Conservation (phyloP, 164 flowering plant genomes). For the Dillenia suffruticosa region DNA sequence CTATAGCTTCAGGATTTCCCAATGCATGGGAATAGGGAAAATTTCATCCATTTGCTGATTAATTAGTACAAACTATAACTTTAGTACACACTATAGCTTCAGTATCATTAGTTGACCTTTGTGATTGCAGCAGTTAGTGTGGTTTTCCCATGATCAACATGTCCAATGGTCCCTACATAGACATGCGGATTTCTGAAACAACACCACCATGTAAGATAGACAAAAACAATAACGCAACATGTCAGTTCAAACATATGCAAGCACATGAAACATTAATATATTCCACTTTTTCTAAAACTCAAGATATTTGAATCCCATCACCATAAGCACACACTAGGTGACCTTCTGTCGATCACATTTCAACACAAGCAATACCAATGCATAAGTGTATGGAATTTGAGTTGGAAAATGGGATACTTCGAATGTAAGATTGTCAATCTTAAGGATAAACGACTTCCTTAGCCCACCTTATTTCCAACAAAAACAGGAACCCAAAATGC, state of each 20-base stretch:
- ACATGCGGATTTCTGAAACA: constrained; percentile 3
- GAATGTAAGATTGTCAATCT: neutral
- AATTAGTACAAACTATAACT: too few relatives aligned
- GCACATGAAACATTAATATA: neutral
- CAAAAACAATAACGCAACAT: neutral
- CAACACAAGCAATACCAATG: neutral
- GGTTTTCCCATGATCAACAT: constrained; percentile 16
- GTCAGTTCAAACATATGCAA: neutral
- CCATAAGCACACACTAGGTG: neutral
- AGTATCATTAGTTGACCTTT: too few relatives aligned
- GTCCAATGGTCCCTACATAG: constrained; percentile 13
- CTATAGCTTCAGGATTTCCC: too few relatives aligned
- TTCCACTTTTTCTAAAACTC: neutral
- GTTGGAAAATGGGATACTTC: neutral
- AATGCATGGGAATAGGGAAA: too few relatives aligned
- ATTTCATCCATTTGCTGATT: too few relatives aligned
- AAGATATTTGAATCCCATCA: neutral
- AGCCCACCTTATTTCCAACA: neutral
- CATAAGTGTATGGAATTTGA: neutral
- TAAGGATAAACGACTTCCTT: neutral
- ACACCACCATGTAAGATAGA: neutral
- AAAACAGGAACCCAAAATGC: neutral
- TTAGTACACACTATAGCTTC: too few relatives aligned
- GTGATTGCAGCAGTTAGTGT: constrained; percentile 13
- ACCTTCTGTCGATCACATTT: neutral